Evolutionary conservation across 2,329 filamentous ascomycete species (phyloP), one percentile per base, ranked within the genome.

Genomic region (Drechslerella coelobrocha): DNA sequence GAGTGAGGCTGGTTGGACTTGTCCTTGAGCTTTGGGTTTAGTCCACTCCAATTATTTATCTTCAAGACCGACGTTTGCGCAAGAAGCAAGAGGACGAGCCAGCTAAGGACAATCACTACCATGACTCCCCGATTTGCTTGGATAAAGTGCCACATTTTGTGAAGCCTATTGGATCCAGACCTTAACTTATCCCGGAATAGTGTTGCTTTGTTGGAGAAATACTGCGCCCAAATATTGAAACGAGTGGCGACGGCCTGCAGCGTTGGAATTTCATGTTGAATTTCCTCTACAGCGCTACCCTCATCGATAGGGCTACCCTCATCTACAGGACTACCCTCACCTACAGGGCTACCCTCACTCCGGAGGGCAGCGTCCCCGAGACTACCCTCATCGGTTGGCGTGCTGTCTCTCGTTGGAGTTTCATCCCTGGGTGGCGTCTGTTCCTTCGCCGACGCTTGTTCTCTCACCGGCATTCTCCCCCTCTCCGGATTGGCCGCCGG

Each of bases 61-160:
- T 24, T 45, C 19, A 63, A 17, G 10, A 63, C n/a, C 12, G 8
- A 47, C 12, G 52, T 63, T n/a, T 71, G 66, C 4, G 66, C 48
- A 10, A 71, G 52, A 10, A 71, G 47, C 29, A 69, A 54, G 8
- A 62, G 19, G 26, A 52, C 26, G 14, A 54, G 5, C 66, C 66
- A 71, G n/a, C 59, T 63, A 17, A 59, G 23, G 9, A 63, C 34
- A 12, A 63, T 51, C 12, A 71, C 34, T 1, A 45, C 12, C 17
- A 45, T 29, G n/a, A 47, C 4, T 4, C 26, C 19, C 5, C 27
- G 26, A 21, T 63, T 54, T 1, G 31, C 12, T 8, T 14, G 6
- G 8, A 48, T 8, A 24, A 34, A 63, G 27, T 23, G 1, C 19
- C 24, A 45, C 10, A 50, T 5, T n/a, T 21, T 34, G 2, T 43